Evolutionary conservation across 768 basidiomycete species (phyloP), one percentile per base, ranked within the genome.

Genomic region (Kwoniella sp.): DNA sequence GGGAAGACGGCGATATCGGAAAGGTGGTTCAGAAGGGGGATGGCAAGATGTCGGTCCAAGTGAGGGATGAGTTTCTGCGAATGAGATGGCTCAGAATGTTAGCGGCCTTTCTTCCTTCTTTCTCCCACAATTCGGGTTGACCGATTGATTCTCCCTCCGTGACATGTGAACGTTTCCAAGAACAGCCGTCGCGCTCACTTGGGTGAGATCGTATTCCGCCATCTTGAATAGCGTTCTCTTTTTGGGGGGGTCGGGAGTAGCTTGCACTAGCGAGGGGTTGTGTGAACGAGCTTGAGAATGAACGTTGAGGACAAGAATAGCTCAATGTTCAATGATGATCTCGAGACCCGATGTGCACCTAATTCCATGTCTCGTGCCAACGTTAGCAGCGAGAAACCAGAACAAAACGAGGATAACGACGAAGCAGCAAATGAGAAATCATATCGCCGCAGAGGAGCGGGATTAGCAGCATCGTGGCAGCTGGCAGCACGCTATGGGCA

Each of bases 11-110:
- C 70, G 23, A 72, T 73, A 50, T 86, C 86, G 17, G 85, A 85
- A 50, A 97, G 88, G 83, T 95, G 93, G 11, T 90, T 87, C 66
- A 99, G 89, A 9, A 98, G 83, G 28, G 96, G 94, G 73, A 97
- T 90, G 41, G 90, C 89, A 30, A 99, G 86, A 85, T 99, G 96
- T 58, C 96, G 87, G 82, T 99, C 96, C 66, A 96, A 84, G 83
- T 92, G 90, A 1, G 93, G 88, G 63, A 97, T 90, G 58, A 98
- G 86, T 62, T 89, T 91, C 80, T 89, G 88, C n/a, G 52, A 34
- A 37, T n/a, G n/a, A n/a, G n/a, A n/a, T n/a, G n/a, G n/a, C n/a
- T 61, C 41, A 55, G 58, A n/a, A 26, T 12, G 23, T 57, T 31
- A 51, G 58, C 61, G 25, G 54, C 12, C 38, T 37, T 61, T 12